Conservation (phyloP, 75 land plant genomes). For the Pinus tabuliformis region DNA sequence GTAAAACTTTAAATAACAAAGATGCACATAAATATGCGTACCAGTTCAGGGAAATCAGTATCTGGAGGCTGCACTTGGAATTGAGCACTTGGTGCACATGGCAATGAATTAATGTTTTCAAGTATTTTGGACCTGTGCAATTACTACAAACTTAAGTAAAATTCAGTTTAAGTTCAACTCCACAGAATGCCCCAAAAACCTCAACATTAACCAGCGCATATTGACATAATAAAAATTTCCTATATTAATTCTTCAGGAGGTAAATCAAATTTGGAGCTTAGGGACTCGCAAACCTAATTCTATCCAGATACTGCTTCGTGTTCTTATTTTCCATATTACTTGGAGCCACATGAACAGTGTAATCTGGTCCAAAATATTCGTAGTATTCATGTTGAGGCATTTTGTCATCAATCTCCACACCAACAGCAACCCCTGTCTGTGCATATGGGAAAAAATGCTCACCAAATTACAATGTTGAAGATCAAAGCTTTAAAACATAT, state of each 20-base stretch:
- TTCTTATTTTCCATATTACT: constrained; percentile 81
- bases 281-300: constrained; percentile 24
- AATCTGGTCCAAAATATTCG: constrained; percentile 90
- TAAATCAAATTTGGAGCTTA: too few species aligned
- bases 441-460: constrained; percentile 7
- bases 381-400: constrained; percentile 77
- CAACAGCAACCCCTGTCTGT: constrained; percentile 86
- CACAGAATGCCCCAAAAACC: too few species aligned
- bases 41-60: constrained; percentile 10
- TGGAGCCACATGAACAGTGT: constrained; percentile 77
- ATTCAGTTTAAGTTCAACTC: too few species aligned
- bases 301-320: constrained; percentile 35
- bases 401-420: constrained; percentile 73
- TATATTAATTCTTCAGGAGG: too few species aligned
- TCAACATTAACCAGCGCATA: too few species aligned
- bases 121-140: constrained; percentile 9
- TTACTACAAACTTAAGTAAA: too few species aligned
- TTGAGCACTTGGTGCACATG: constrained; percentile 10
- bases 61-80: constrained; percentile 11
- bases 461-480: not conserved
- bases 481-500: not conserved
- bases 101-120: constrained; percentile 8
- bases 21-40: too few species aligned
- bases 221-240: too few species aligned
- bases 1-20: too few species aligned